phyloP scores from a whole-genome alignment of 768 basidiomycete genomes.

The Mycena latifolia region DNA sequence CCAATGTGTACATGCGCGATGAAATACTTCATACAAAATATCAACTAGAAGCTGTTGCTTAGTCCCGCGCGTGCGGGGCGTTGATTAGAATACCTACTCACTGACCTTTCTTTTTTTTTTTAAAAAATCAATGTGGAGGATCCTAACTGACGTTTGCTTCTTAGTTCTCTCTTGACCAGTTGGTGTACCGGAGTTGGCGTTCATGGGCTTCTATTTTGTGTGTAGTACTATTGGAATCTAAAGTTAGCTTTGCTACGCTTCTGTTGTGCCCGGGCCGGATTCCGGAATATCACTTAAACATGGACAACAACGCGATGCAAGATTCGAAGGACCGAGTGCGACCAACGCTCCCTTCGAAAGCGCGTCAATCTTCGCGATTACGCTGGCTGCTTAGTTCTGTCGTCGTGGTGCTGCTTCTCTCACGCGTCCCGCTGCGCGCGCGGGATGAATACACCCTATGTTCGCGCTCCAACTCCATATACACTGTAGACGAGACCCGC shows the following conservation, averaged over 20 bases:
- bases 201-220: too few species aligned
- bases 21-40: slow-evolving; percentile 61
- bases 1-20: too few species aligned
- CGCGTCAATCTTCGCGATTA: slow-evolving; percentile 23
- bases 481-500: slow-evolving; percentile 71
- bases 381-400: slow-evolving; percentile 17
- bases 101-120: slow-evolving; percentile 46
- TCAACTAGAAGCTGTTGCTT: slow-evolving; percentile 95
- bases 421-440: slow-evolving; percentile 18
- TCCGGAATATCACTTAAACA: too few species aligned
- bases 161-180: too few species aligned
- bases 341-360: not conserved
- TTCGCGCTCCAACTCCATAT: slow-evolving; percentile 63
- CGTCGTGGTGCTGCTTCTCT: slow-evolving; percentile 13
- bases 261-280: too few species aligned
- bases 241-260: too few species aligned
- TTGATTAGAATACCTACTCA: slow-evolving; percentile 60
- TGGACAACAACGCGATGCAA: too few species aligned
- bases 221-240: too few species aligned
- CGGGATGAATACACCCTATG: slow-evolving; percentile 66
- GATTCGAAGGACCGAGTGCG: not conserved
- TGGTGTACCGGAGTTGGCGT: too few species aligned
- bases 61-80: slow-evolving; percentile 63
- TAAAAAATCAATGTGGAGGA: not conserved
- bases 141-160: slow-evolving; percentile 9